These are phyloP conservation scores for Trametes villosa DNA, from an alignment of 768 basidiomycete genomes.

Conservation along the genomic window DNA sequence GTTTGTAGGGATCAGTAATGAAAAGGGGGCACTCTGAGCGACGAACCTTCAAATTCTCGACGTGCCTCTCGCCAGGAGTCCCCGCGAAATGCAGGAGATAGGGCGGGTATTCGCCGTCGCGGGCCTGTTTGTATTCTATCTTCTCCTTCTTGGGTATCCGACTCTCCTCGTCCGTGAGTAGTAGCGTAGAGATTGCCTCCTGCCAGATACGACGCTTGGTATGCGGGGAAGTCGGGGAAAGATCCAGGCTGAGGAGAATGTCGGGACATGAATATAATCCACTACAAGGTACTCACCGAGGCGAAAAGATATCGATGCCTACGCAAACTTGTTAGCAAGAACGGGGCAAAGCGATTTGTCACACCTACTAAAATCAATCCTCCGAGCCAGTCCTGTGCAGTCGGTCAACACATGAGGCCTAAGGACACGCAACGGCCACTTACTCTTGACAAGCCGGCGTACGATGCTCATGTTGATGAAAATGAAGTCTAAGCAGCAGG, in stretches of 20 bases:
- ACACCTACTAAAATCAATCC: constrained; percentile 76
- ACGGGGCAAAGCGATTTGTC: neutral
- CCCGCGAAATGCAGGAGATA: constrained; percentile 69
- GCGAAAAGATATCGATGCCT: constrained; percentile 85
- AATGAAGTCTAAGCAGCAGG: constrained; percentile 56
- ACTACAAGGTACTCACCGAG: constrained; percentile 47
- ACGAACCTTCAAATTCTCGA: constrained; percentile 77
- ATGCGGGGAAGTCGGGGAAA: constrained; percentile 60
- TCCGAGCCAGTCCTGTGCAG: constrained; percentile 53
- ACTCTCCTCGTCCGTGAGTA: constrained; percentile 63
- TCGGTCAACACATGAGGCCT: neutral
- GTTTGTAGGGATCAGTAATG: neutral
- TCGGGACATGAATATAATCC: neutral
- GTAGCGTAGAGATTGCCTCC: constrained; percentile 68
- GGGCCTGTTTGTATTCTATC: constrained; percentile 63
- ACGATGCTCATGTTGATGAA: constrained; percentile 55
- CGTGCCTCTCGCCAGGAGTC: constrained; percentile 69
- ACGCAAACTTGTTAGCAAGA: neutral
- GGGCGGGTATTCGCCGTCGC: constrained; percentile 64
- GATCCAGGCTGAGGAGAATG: constrained; percentile 51
- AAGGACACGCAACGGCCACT: constrained; percentile 26
- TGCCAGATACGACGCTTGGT: constrained; percentile 78
- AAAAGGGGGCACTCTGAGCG: neutral
- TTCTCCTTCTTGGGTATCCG: constrained; percentile 59
- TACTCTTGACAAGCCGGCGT: constrained; percentile 66